Evolutionary conservation across 2,329 filamentous ascomycete species (phyloP).

Genomic region (Clarireedia homoeocarpa): DNA sequence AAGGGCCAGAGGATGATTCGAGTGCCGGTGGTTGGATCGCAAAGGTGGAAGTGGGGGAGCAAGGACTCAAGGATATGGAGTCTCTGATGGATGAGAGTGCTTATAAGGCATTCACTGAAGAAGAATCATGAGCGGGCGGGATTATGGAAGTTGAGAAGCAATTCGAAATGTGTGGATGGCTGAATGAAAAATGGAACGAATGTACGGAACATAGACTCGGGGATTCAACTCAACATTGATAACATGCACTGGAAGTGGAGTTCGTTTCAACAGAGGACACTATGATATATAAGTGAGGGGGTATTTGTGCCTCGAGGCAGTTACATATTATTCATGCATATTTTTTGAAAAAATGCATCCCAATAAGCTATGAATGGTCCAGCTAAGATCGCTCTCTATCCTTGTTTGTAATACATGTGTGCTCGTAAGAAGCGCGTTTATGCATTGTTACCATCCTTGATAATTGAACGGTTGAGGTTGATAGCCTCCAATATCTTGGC

Average conservation of each 20-base stretch:
- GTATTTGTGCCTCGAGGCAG: slow-evolving; percentile 5
- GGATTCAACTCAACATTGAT: background rate
- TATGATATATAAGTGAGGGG: slow-evolving; percentile 6
- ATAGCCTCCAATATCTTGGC: slow-evolving; percentile 79
- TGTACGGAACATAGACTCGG: background rate
- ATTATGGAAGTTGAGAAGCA: background rate
- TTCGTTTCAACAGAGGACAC: slow-evolving; percentile 17
- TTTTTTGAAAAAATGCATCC: background rate
- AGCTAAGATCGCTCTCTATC: slow-evolving; percentile 1
- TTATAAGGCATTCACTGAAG: slow-evolving; percentile 65
- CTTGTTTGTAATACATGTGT: background rate
- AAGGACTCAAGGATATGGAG: slow-evolving; percentile 60
- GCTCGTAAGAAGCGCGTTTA: slow-evolving; percentile 7
- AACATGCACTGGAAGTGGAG: slow-evolving; percentile 1
- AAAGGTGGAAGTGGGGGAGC: slow-evolving; percentile 69
- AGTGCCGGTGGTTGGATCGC: slow-evolving; percentile 84
- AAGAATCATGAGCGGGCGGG: slow-evolving; percentile 13
- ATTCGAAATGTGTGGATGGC: background rate
- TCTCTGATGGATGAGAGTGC: slow-evolving; percentile 66
- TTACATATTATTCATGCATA: background rate
- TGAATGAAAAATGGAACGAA: background rate
- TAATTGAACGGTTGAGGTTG: slow-evolving; percentile 38
- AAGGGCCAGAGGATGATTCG: slow-evolving; percentile 70
- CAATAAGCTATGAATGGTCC: slow-evolving; percentile 4
- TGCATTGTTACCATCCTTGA: slow-evolving; percentile 24